Evolutionary conservation across 352 stramenopile genomes (phyloP).

Genomic region (Phytophthora aleatoria): DNA sequence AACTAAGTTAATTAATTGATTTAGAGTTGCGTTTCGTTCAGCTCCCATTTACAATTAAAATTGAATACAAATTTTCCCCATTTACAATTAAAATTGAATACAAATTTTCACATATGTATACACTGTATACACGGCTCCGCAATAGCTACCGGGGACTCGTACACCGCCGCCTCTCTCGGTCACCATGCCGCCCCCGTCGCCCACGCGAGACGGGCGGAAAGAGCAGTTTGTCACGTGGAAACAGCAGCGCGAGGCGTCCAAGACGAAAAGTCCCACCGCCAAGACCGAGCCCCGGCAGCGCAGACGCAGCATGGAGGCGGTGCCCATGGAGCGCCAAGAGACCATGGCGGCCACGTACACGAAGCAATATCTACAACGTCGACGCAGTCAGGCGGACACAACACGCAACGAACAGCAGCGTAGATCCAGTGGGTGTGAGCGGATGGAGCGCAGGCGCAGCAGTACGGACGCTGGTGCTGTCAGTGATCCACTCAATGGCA

Average conservation of each 20-base stretch:
- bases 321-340: slow-evolving; percentile 1
- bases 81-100: too few relatives aligned
- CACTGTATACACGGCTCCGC: too few relatives aligned
- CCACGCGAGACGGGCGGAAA: slow-evolving; percentile 27
- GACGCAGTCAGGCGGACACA: slow-evolving; percentile 3
- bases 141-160: too few relatives aligned
- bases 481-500: neutral
- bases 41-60: too few relatives aligned
- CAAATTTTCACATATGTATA: too few relatives aligned
- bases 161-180: slow-evolving; percentile 12
- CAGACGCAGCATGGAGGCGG: slow-evolving; percentile 6
- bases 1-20: neutral
- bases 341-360: slow-evolving; percentile 21
- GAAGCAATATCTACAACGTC: slow-evolving; percentile 11
- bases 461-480: slow-evolving; percentile 1
- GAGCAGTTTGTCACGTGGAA: slow-evolving; percentile 34
- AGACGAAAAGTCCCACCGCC: slow-evolving; percentile 6
- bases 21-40: neutral
- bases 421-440: slow-evolving; percentile 1
- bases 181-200: slow-evolving; percentile 25
- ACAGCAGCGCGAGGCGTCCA: slow-evolving; percentile 2
- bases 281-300: slow-evolving; percentile 16
- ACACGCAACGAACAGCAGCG: neutral
- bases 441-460: slow-evolving; percentile 6
- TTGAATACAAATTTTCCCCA: too few relatives aligned